Evolutionary conservation across 371 early-diverging fungal species (phyloP).

Genomic region (Nematocida sp.): DNA sequence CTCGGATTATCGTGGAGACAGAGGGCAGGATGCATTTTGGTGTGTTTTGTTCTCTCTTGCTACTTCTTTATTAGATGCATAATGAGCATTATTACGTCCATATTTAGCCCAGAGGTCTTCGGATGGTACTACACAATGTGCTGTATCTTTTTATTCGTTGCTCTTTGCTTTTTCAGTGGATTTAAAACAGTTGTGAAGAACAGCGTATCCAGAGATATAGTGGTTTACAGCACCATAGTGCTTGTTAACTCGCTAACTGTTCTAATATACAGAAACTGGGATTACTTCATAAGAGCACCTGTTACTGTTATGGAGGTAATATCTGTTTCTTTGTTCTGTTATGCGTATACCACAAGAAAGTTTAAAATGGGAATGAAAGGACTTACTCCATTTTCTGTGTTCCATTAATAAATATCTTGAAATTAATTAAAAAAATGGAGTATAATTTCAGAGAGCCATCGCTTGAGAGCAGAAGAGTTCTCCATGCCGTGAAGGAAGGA

Average conservation of each 20-base stretch:
- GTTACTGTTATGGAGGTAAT: background rate
- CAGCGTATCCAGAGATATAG: constrained; percentile 11
- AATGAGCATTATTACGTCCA: background rate
- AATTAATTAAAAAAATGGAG: constrained; percentile 29
- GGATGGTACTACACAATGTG: constrained; percentile 18
- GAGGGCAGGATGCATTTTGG: constrained; percentile 22
- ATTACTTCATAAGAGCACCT: background rate
- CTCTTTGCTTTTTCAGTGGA: constrained; percentile 41
- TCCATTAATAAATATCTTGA: constrained; percentile 1
- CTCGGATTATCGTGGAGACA: constrained; percentile 36
- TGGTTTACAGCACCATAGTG: constrained; percentile 1
- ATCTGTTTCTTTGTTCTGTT: background rate
- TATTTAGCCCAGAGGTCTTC: constrained; percentile 7
- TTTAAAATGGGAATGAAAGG: constrained; percentile 1
- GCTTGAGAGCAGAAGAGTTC: constrained; percentile 11
- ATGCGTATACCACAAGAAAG: constrained; percentile 5
- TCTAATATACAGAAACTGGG: constrained; percentile 3
- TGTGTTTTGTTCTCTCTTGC: constrained; percentile 17
- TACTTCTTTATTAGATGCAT: constrained; percentile 36
- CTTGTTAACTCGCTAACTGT: background rate
- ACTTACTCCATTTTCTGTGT: constrained; percentile 5
- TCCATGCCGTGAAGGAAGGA: constrained; percentile 1
- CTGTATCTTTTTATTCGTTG: background rate
- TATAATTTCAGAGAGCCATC: constrained; percentile 40
- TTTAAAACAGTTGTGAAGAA: constrained; percentile 47